Evolutionary conservation across 192 early-diverging fungal species (phyloP).

Genomic region (Bifiguratus adelaidae): DNA sequence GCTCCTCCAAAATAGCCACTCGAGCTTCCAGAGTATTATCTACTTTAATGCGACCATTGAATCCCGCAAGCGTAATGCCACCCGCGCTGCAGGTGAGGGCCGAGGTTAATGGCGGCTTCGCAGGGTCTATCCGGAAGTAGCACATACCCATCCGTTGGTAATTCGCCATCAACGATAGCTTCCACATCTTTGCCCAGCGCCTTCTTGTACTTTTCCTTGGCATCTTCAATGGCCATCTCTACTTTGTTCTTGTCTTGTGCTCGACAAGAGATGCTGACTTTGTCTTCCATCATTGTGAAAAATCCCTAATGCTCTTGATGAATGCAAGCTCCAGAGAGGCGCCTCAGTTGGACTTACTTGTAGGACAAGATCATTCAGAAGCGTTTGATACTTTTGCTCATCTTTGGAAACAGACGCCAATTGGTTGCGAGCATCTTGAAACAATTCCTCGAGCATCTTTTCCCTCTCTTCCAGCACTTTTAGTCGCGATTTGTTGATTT

Average conservation of each 20-base stretch:
- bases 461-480: slow-evolving; percentile 82
- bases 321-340: slow-evolving; percentile 10
- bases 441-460: slow-evolving; percentile 73
- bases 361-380: slow-evolving; percentile 62
- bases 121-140: not conserved
- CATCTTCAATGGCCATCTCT: slow-evolving; percentile 38
- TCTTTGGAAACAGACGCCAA: slow-evolving; percentile 51
- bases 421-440: slow-evolving; percentile 52
- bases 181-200: slow-evolving; percentile 31
- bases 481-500: slow-evolving; percentile 93
- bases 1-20: slow-evolving; percentile 70
- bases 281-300: slow-evolving; percentile 76
- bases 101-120: not conserved
- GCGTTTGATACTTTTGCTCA: slow-evolving; percentile 42
- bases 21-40: slow-evolving; percentile 91
- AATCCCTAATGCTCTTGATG: slow-evolving; percentile 56
- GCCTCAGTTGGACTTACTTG: too few species aligned
- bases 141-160: not conserved
- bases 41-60: slow-evolving; percentile 70
- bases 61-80: slow-evolving; percentile 73
- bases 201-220: slow-evolving; percentile 42
- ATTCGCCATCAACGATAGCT: slow-evolving; percentile 27
- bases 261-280: slow-evolving; percentile 61
- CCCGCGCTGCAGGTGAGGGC: slow-evolving; percentile 54
- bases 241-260: slow-evolving; percentile 57